Percentiles rank a stretch among this genome's conserved stretches.
These are phyloP conservation scores for Populus trichocarpa DNA, from an alignment of 441 rosid species.

Conservation along the genomic window DNA sequence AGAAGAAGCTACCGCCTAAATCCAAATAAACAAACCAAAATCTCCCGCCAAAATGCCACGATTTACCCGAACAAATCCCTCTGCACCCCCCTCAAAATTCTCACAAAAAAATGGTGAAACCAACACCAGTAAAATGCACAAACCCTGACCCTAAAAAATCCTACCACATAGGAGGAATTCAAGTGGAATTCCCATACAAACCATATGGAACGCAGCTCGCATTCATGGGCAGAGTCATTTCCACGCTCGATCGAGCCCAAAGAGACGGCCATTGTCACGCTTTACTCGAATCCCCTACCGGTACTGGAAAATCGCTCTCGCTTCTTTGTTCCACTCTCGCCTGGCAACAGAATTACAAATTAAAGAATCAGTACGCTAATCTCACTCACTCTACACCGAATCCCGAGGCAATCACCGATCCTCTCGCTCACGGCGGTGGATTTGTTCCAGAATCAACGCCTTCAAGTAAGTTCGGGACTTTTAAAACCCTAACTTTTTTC, in stretches of 20 bases:
- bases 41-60: constrained; percentile 9
- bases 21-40: neutral
- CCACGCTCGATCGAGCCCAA: constrained; percentile 87
- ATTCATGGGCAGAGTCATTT: constrained; percentile 90
- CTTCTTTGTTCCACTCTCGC: constrained; percentile 92
- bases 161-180: constrained; percentile 68
- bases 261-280: constrained; percentile 89
- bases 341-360: constrained; percentile 69
- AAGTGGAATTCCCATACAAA: constrained; percentile 83
- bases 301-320: constrained; percentile 96
- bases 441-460: constrained; percentile 80
- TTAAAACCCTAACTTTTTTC: neutral
- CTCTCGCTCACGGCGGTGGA: constrained; percentile 82
- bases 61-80: neutral
- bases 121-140: constrained; percentile 6
- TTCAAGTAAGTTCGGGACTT: constrained; percentile 43
- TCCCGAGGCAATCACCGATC: constrained; percentile 70
- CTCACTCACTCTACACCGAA: constrained; percentile 49
- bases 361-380: constrained; percentile 33
- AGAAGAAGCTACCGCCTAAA: neutral
- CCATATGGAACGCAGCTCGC: constrained; percentile 97
- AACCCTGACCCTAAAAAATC: constrained; percentile 37
- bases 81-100: neutral
- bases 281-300: constrained; percentile 93
- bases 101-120: constrained; percentile 23